Percentiles rank a stretch among this genome's conserved stretches.
Evolutionary conservation across 2,329 filamentous ascomycete species (phyloP).

Genomic region (Waltergamsia citrina): DNA sequence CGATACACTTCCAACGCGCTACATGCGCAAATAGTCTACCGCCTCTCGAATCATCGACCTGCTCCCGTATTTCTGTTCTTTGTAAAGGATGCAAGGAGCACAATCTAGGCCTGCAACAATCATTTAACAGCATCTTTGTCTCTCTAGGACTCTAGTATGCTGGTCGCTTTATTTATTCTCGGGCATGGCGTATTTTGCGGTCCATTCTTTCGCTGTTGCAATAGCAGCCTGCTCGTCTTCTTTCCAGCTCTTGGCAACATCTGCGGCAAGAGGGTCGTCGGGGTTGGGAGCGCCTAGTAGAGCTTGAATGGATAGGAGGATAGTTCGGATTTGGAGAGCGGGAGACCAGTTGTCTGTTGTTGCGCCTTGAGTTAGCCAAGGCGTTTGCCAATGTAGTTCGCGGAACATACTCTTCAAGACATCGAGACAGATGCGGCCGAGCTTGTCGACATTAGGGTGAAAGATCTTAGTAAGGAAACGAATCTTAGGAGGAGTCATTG

Average conservation of each 20-base stretch:
- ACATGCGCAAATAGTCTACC: too few species aligned
- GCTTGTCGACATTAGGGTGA: conserved; percentile 96
- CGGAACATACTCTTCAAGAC: conserved; percentile 77
- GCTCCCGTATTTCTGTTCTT: too few species aligned
- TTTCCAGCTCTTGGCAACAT: conserved; percentile 97
- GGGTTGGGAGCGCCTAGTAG: conserved; percentile 93
- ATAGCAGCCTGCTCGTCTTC: conserved; percentile 91
- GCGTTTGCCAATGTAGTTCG: not conserved
- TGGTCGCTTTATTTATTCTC: conserved; percentile 4
- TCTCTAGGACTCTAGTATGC: not conserved
- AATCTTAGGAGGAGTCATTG: conserved; percentile 98
- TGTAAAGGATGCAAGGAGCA: too few species aligned
- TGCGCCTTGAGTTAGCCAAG: conserved; percentile 7
- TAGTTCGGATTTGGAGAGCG: conserved; percentile 93
- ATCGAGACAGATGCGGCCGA: conserved; percentile 93
- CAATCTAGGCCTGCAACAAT: too few species aligned
- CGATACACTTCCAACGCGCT: too few species aligned
- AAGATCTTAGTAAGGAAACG: conserved; percentile 98
- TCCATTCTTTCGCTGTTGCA: conserved; percentile 88
- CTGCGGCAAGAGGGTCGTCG: conserved; percentile 94
- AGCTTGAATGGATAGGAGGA: conserved; percentile 96
- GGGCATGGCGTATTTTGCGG: conserved; percentile 65
- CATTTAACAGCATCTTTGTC: not conserved
- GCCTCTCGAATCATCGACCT: too few species aligned
- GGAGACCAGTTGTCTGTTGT: conserved; percentile 96